A percentile compares a stretch with the other conserved stretches of the same genome.
phyloP scores from a whole-genome alignment of 2,329 filamentous ascomycete species.

The Calonectria ilicicola region DNA sequence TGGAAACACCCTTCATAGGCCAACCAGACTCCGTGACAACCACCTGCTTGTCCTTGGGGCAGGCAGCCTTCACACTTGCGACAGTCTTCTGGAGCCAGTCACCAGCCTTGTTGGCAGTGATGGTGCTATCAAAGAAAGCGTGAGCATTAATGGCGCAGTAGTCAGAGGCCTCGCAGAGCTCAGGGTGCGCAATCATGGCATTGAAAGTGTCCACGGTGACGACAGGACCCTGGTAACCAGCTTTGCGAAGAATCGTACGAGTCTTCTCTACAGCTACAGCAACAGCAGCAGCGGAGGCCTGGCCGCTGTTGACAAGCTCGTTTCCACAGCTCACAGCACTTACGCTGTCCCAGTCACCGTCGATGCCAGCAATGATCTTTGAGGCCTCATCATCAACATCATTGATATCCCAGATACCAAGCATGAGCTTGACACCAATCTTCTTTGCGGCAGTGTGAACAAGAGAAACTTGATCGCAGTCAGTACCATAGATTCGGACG shows the following conservation, averaged over 20 bases:
- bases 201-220: conserved; percentile 85
- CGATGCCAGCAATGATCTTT: conserved; percentile 69
- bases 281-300: conserved; percentile 65
- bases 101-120: conserved; percentile 71
- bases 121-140: conserved; percentile 81
- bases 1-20: conserved; percentile 76
- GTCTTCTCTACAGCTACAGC: conserved; percentile 68
- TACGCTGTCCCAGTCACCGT: conserved; percentile 75
- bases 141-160: conserved; percentile 87
- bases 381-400: conserved; percentile 68
- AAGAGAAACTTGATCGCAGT: conserved; percentile 78
- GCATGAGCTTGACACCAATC: conserved; percentile 78
- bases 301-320: conserved; percentile 78
- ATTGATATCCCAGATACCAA: conserved; percentile 77
- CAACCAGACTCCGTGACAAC: conserved; percentile 88
- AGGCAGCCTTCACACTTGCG: conserved; percentile 53
- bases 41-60: conserved; percentile 64
- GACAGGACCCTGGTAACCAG: conserved; percentile 79
- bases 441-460: conserved; percentile 72
- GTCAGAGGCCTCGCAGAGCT: conserved; percentile 79
- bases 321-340: conserved; percentile 84
- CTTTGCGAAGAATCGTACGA: conserved; percentile 66
- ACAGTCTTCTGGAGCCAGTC: conserved; percentile 73
- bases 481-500: conserved; percentile 83
- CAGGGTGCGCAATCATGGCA: conserved; percentile 73